phyloP scores from a whole-genome alignment of 1,139 yeast genomes.

The Kluyveromyces marxianus region DNA sequence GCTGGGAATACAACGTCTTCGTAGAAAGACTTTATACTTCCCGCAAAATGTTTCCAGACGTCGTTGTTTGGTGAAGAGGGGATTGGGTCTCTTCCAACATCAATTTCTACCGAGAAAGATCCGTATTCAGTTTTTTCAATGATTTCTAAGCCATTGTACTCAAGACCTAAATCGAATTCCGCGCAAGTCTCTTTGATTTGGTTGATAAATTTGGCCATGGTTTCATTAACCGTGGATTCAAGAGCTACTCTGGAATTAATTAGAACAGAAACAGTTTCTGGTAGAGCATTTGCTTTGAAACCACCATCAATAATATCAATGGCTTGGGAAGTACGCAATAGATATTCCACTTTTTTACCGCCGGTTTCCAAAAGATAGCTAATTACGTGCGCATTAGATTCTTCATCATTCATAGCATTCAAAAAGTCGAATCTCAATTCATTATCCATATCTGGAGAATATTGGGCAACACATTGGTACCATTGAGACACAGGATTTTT shows the following conservation, averaged over 20 bases:
- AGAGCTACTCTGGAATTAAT: constrained; percentile 55
- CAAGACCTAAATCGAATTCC: constrained; percentile 41
- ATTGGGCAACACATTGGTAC: constrained; percentile 43
- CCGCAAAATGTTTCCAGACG: constrained; percentile 49
- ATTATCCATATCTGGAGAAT: constrained; percentile 27
- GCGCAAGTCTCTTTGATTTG: constrained; percentile 38
- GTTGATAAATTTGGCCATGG: constrained; percentile 35
- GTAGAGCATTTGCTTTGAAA: constrained; percentile 61
- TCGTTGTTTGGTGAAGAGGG: constrained; percentile 48
- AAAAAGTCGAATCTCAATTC: constrained; percentile 32
- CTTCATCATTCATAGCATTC: constrained; percentile 35
- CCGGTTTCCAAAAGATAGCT: constrained; percentile 27
- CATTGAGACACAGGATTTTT: constrained; percentile 41
- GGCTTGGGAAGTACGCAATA: constrained; percentile 59
- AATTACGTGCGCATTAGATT: constrained; percentile 38
- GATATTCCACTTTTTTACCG: constrained; percentile 32
- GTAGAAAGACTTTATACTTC: constrained; percentile 49
- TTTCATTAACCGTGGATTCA: constrained; percentile 40
- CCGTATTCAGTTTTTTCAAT: constrained; percentile 34
- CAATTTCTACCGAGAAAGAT: constrained; percentile 34
- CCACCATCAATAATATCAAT: constrained; percentile 67
- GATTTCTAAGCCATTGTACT: constrained; percentile 31
- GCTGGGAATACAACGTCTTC: constrained; percentile 39
- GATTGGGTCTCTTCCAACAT: constrained; percentile 41
- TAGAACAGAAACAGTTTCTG: constrained; percentile 49